These are phyloP conservation scores for Tolypocladium cylindrosporum DNA, from an alignment of 2,329 filamentous ascomycete genomes.

Conservation along the genomic window DNA sequence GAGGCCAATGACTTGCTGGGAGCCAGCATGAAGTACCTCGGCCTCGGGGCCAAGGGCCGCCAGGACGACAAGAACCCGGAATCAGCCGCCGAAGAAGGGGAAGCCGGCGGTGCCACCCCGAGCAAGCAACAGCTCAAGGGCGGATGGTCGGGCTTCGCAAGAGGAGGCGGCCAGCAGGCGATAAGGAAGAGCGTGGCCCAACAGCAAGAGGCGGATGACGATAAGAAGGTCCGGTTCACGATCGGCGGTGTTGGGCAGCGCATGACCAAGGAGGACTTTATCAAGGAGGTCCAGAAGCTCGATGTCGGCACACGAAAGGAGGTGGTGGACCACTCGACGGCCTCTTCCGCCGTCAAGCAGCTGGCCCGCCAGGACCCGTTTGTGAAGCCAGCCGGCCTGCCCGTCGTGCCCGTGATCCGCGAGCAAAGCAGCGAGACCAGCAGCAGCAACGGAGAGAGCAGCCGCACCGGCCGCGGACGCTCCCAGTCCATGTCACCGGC, in stretches of 20 bases:
- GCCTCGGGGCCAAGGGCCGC: slow-evolving; percentile 36
- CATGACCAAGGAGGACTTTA: slow-evolving; percentile 74
- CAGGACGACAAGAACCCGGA: slow-evolving; percentile 25
- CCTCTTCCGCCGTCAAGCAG: slow-evolving; percentile 36
- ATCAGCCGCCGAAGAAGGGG: slow-evolving; percentile 17
- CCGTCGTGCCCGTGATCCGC: slow-evolving; percentile 9
- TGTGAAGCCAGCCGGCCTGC: slow-evolving; percentile 2
- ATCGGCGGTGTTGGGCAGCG: slow-evolving; percentile 62
- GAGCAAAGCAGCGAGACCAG: slow-evolving; percentile 7
- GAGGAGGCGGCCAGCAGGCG: slow-evolving; percentile 24
- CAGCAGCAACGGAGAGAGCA: slow-evolving; percentile 6
- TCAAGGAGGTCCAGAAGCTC: slow-evolving; percentile 61
- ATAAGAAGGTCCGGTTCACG: slow-evolving; percentile 65
- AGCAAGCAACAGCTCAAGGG: slow-evolving; percentile 30
- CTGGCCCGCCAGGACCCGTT: slow-evolving; percentile 32
- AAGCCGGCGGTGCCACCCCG: slow-evolving; percentile 20
- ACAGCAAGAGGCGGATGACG: slow-evolving; percentile 48
- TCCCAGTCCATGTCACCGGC: slow-evolving; percentile 10
- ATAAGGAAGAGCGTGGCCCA: slow-evolving; percentile 29
- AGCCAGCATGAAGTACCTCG: slow-evolving; percentile 43
- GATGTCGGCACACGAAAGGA: slow-evolving; percentile 54
- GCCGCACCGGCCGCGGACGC: slow-evolving; percentile 8
- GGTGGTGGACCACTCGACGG: slow-evolving; percentile 40
- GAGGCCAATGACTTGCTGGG: slow-evolving; percentile 28
- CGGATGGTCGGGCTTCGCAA: slow-evolving; percentile 40